Percentiles rank a stretch among this genome's conserved stretches.
These are phyloP conservation scores for Monilinia fructigena DNA, from an alignment of 2,329 filamentous ascomycete species.

Conservation along the genomic window DNA sequence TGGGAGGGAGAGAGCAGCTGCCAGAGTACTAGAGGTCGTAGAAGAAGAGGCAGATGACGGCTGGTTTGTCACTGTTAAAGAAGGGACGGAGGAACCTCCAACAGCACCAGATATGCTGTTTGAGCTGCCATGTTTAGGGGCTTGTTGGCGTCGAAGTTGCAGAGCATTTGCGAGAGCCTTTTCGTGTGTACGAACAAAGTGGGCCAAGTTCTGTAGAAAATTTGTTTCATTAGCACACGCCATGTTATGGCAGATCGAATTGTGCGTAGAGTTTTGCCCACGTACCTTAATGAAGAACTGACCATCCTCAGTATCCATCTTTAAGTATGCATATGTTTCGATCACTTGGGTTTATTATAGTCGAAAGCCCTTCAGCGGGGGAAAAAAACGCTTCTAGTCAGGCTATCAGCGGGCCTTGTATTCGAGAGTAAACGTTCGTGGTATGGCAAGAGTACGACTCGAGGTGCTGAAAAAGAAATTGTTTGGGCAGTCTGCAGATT, in stretches of 20 bases:
- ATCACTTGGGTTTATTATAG: slow-evolving; percentile 26
- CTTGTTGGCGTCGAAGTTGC: slow-evolving; percentile 74
- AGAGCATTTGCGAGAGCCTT: slow-evolving; percentile 95
- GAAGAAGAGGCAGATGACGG: slow-evolving; percentile 59
- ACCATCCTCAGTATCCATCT: slow-evolving; percentile 75
- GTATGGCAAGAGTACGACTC: slow-evolving; percentile 32
- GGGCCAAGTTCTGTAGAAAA: slow-evolving; percentile 75
- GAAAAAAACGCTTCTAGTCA: slow-evolving; percentile 24
- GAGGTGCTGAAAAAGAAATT: slow-evolving; percentile 24
- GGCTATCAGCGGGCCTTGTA: slow-evolving; percentile 35
- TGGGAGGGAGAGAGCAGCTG: slow-evolving; percentile 82
- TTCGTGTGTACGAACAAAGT: slow-evolving; percentile 95
- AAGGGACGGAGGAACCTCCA: slow-evolving; percentile 43
- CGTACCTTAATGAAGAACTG: slow-evolving; percentile 83
- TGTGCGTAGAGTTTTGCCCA: slow-evolving; percentile 10
- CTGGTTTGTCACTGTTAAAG: slow-evolving; percentile 55
- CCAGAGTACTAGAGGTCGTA: slow-evolving; percentile 72
- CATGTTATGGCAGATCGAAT: slow-evolving; percentile 21
- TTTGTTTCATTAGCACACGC: slow-evolving; percentile 6
- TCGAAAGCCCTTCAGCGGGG: slow-evolving; percentile 33
- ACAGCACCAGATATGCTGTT: slow-evolving; percentile 61
- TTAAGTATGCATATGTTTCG: slow-evolving; percentile 49
- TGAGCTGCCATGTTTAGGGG: slow-evolving; percentile 66
- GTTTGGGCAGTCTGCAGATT: slow-evolving; percentile 33
- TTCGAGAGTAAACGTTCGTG: slow-evolving; percentile 27